Evolutionary conservation across 1,284 basidiomycete genomes (phyloP).

Genomic region (Ganoderma boninense): DNA sequence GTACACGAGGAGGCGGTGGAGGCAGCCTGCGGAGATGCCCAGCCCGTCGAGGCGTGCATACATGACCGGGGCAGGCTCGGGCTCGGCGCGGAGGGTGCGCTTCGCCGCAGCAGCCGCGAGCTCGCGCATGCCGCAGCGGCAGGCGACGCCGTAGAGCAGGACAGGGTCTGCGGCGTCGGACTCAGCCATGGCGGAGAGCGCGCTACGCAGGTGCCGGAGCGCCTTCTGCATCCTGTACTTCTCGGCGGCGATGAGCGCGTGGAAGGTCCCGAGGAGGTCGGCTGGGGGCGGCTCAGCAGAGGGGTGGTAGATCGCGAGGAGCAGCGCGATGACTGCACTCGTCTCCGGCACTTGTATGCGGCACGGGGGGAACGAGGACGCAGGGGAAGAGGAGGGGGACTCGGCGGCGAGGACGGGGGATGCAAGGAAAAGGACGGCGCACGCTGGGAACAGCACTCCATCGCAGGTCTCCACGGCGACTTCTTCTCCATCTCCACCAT

Average conservation of each 20-base stretch:
- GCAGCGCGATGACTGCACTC: slow-evolving; percentile 25
- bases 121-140: slow-evolving; percentile 14
- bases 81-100: slow-evolving; percentile 11
- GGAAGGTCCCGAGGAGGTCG: slow-evolving; percentile 33
- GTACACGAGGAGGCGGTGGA: slow-evolving; percentile 30
- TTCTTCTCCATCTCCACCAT: neutral
- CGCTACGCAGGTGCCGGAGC: slow-evolving; percentile 7
- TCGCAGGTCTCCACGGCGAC: slow-evolving; percentile 20
- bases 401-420: slow-evolving; percentile 25
- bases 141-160: slow-evolving; percentile 22
- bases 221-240: slow-evolving; percentile 49
- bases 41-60: slow-evolving; percentile 1
- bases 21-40: slow-evolving; percentile 20
- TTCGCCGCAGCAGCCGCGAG: slow-evolving; percentile 19
- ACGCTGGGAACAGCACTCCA: slow-evolving; percentile 27
- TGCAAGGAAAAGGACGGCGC: slow-evolving; percentile 31
- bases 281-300: slow-evolving; percentile 19
- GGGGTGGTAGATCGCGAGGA: slow-evolving; percentile 37
- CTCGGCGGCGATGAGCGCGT: slow-evolving; percentile 41
- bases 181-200: neutral
- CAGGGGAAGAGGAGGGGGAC: neutral
- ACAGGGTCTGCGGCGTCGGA: slow-evolving; percentile 11
- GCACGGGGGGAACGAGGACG: neutral
- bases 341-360: slow-evolving; percentile 24
- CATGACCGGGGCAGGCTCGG: neutral